A percentile compares a stretch with the other conserved stretches of the same genome.
Conservation (phyloP, 129 eudicot genomes). For the Daucus carota region DNA sequence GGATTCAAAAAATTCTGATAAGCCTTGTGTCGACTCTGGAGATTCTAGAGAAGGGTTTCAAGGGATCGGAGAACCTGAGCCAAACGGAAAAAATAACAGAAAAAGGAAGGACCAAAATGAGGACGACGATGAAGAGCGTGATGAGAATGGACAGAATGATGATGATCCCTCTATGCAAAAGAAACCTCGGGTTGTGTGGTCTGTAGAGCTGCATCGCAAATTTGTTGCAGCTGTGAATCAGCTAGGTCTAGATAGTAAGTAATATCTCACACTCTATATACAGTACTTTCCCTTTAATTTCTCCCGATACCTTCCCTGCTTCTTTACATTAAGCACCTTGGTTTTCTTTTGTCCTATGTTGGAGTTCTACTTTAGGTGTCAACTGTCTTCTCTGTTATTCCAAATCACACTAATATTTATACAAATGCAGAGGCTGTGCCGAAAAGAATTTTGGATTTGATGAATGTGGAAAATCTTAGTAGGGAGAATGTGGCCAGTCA, state of each 20-base stretch:
- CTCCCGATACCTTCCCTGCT: neutral
- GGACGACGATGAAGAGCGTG: conserved; percentile 30
- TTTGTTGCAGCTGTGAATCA: conserved; percentile 68
- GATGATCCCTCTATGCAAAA: conserved; percentile 56
- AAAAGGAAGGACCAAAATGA: conserved; percentile 51
- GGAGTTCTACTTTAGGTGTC: neutral
- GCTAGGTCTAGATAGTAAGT: conserved; percentile 55
- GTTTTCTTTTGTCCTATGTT: neutral
- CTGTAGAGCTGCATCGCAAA: conserved; percentile 53
- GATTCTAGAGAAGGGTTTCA: conserved; percentile 20
- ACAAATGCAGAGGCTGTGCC: conserved; percentile 40
- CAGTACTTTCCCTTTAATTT: neutral
- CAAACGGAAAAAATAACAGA: conserved; percentile 36
- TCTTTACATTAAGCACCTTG: neutral
- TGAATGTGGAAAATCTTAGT: conserved; percentile 36
- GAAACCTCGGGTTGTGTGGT: conserved; percentile 72
- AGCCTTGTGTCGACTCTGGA: conserved; percentile 13
- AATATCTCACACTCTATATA: neutral
- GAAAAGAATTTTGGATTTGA: conserved; percentile 31
- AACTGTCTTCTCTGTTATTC: neutral
- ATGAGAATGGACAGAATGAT: conserved; percentile 33
- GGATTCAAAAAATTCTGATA: conserved; percentile 31
- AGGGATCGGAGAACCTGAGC: conserved; percentile 33
- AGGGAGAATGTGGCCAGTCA: conserved; percentile 44
- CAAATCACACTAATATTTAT: neutral